Percentiles rank a stretch among this genome's conserved stretches.
phyloP scores from a whole-genome alignment of 371 early-diverging fungal species.

The Paraphysoderma sedebokerense region DNA sequence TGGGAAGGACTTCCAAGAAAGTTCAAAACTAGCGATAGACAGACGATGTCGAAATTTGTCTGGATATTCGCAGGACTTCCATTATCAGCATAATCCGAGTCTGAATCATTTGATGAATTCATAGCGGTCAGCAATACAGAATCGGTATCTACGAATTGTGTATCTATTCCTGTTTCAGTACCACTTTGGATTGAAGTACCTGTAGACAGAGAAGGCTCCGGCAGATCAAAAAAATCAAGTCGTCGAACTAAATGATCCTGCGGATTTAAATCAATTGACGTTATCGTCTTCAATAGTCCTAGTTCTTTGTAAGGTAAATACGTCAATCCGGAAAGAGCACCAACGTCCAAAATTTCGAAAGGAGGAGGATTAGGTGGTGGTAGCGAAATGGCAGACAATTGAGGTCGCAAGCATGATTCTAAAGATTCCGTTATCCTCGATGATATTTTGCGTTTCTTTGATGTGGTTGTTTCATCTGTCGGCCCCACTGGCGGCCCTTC shows the following conservation, averaged over 20 bases:
- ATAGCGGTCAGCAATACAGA: neutral
- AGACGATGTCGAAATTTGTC: conserved; percentile 50
- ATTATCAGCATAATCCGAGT: neutral
- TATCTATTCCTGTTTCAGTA: neutral
- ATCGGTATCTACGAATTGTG: neutral
- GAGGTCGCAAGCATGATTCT: no score
- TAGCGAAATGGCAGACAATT: no score
- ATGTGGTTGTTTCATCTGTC: no score
- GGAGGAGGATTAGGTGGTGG: no score
- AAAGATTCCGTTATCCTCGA: no score
- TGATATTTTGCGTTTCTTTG: no score
- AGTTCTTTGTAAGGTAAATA: conserved; percentile 55
- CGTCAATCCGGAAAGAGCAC: conserved; percentile 40
- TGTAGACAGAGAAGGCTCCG: conserved; percentile 14
- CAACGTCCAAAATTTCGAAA: conserved; percentile 63
- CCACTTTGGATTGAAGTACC: neutral
- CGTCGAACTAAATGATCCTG: conserved; percentile 46
- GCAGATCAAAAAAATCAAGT: conserved; percentile 62
- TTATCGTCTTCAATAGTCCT: conserved; percentile 15
- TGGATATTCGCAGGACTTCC: conserved; percentile 9
- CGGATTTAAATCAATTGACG: conserved; percentile 73
- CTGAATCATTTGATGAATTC: no score
- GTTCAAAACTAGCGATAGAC: conserved; percentile 72
- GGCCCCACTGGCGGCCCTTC: no score
- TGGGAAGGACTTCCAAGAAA: conserved; percentile 31